These are phyloP conservation scores for Calonectria ilicicola DNA, from an alignment of 2,329 filamentous ascomycete species.

Conservation along the genomic window DNA sequence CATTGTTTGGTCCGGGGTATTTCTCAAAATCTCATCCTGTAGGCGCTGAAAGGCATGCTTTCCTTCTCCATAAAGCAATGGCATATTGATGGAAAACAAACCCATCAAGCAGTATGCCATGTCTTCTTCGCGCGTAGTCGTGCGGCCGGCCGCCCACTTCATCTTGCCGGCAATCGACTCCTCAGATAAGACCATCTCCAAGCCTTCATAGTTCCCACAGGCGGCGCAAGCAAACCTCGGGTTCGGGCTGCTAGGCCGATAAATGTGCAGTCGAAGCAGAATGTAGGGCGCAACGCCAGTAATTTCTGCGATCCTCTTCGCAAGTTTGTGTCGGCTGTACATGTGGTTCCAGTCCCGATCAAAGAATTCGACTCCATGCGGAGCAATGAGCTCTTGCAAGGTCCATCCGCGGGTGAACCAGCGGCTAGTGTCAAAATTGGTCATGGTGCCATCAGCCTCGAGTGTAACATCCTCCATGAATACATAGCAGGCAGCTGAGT, in stretches of 20 bases:
- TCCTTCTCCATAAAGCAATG: slow-evolving; percentile 50
- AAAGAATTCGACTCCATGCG: slow-evolving; percentile 39
- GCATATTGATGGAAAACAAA: slow-evolving; percentile 50
- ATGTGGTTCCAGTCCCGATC: slow-evolving; percentile 34
- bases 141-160: slow-evolving; percentile 49
- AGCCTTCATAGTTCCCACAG: slow-evolving; percentile 19
- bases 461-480: slow-evolving; percentile 37
- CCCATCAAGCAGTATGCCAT: slow-evolving; percentile 50
- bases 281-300: slow-evolving; percentile 26
- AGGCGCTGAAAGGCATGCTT: slow-evolving; percentile 46
- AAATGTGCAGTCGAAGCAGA: slow-evolving; percentile 16
- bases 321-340: slow-evolving; percentile 29
- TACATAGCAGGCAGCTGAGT: slow-evolving; percentile 32
- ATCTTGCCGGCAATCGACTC: slow-evolving; percentile 46
- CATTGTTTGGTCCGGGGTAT: slow-evolving; percentile 48
- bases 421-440: slow-evolving; percentile 31
- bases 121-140: slow-evolving; percentile 46
- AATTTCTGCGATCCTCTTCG: slow-evolving; percentile 28
- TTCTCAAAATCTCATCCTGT: slow-evolving; percentile 49
- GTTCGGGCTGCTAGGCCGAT: slow-evolving; percentile 22
- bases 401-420: slow-evolving; percentile 41
- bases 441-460: slow-evolving; percentile 10
- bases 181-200: not conserved
- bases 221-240: slow-evolving; percentile 24
- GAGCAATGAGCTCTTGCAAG: slow-evolving; percentile 40